Evolutionary conservation across 2,329 filamentous ascomycete genomes (phyloP).

Genomic region (Trichoderma cornu-damae): DNA sequence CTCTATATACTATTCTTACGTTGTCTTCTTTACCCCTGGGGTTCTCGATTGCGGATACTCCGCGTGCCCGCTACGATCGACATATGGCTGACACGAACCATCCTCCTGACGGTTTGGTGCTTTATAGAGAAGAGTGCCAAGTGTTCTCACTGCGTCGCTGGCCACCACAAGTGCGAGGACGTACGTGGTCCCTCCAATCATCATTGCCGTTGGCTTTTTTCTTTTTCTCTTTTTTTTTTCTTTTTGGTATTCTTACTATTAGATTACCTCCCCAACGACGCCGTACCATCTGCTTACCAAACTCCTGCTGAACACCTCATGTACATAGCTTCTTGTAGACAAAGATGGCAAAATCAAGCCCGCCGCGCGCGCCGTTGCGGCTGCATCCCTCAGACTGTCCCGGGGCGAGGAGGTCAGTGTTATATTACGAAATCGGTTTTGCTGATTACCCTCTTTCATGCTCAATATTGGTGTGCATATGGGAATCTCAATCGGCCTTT

Average conservation of each 20-base stretch:
- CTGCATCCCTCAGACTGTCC: slow-evolving; percentile 19
- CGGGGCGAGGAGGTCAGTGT: slow-evolving; percentile 19
- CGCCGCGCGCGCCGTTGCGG: slow-evolving; percentile 19
- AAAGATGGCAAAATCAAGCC: slow-evolving; percentile 21
- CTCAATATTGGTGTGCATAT: neutral
- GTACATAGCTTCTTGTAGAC: slow-evolving; percentile 21
- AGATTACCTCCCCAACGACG: neutral
- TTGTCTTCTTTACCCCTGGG: neutral
- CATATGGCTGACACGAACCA: slow-evolving; percentile 11
- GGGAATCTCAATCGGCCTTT: neutral
- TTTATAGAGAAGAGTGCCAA: slow-evolving; percentile 19
- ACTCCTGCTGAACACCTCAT: slow-evolving; percentile 18
- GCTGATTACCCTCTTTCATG: neutral
- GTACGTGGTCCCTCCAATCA: slow-evolving; percentile 15
- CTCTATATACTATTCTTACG: neutral
- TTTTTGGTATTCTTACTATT: neutral
- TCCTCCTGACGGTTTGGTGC: neutral
- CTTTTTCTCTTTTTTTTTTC: too few relatives aligned
- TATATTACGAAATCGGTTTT: neutral
- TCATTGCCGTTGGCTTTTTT: neutral
- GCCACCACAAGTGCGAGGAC: slow-evolving; percentile 20
- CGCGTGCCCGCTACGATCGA: neutral
- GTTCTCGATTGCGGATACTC: neutral
- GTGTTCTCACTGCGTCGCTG: slow-evolving; percentile 20
- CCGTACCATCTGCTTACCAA: neutral